Base-by-base conservation (phyloP, 768 basidiomycete genomes). In the Calocera viscosa region DNA sequence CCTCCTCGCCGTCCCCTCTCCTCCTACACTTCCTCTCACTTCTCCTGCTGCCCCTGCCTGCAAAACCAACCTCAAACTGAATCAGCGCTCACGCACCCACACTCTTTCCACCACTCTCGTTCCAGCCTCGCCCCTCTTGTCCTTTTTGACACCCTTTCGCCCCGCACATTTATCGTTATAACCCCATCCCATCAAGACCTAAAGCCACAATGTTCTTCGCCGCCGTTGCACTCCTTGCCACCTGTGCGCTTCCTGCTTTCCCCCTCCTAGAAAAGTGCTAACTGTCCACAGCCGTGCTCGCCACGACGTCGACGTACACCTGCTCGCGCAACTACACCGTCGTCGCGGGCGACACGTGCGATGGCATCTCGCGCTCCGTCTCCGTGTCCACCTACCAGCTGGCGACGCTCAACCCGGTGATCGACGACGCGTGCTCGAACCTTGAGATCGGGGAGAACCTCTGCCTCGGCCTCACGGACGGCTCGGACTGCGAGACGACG, bases 371-470 rank as follows among this genome's bases (percentile, higher is more conserved):
- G 70, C 81, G 82, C 35, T 73, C 79, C 22, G 71, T 86, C 72
- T 82, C 84, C 65, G 83, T 81, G 68, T 87, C 86, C 40, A 85
- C 85, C 14, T 91, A 85, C 78, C 90, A 91, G 75, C 84, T 91
- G 65, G 84, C 86, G 1, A 79, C 80, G 47, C 77, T 84, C 68
- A 90, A 91, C 78, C 66, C 77, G 0, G 75, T 70, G 64, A 82
- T 90, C 73, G 76, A 88, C 71, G 33, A 73, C 0, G 53, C 63
- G 19, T 91, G 90, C 78, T 70, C 75, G 69, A 88, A 91, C 76
- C 82, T 91, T 66, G 38, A 69, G 5, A 77, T 82, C 2, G 82
- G 81, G 63, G 69, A 84, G 77, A 83, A 60, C 17, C 72, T 90
- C 76, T 92, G 90, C 77, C 81, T 91, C 67, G 90, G 86, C 41